Evolutionary conservation across 805 yeast genomes (phyloP), one percentile per base, ranked within the genome.

Genomic region (Yarrowia sp.): DNA sequence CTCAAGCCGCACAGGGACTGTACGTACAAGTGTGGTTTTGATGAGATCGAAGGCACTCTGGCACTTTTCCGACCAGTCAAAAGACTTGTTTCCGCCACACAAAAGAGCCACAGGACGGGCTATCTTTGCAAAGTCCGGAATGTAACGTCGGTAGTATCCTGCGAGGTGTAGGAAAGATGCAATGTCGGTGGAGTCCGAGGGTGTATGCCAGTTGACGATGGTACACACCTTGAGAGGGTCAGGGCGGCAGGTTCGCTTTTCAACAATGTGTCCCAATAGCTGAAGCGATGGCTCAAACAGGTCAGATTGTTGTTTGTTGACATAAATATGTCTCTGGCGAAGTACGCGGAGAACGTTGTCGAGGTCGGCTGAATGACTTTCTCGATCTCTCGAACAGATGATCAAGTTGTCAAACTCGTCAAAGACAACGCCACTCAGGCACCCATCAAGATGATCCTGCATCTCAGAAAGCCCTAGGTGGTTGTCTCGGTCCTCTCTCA

Each of bases 341-440:
- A 51, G 41, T 4, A 22, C 32, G 1, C 28, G 28, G 4, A 51
- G 41, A 12, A 35, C 58, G 22, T 33, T 33, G 6, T 51, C 41
- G 8, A 51, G 24, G n/a, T 51, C 58, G 8, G 22, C 35, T 1
- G 19, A 5, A 10, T 51, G 58, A 3, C 21, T 22, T 21, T 51
- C 22, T 33, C 41, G 22, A 28, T 51, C 41, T 19, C 21, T 33
- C 7, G 41, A 33, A 9, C 41, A 33, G 11, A 51, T 16, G 3
- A 51, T n/a, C 5, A 51, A 30, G 22, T 51, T 35, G 58, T 51
- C 58, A 22, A 33, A 51, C 41, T 51, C 58, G 22, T 51, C 58
- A 12, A 33, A 51, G 3, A 11, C 28, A 8, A 30, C 36, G 21
- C 54, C 58, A 33, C 41, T 33, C 32, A 21, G 16, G 32, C 26